Base-by-base conservation (phyloP, 116 monocot species). In the Dioscorea cayenensis region DNA sequence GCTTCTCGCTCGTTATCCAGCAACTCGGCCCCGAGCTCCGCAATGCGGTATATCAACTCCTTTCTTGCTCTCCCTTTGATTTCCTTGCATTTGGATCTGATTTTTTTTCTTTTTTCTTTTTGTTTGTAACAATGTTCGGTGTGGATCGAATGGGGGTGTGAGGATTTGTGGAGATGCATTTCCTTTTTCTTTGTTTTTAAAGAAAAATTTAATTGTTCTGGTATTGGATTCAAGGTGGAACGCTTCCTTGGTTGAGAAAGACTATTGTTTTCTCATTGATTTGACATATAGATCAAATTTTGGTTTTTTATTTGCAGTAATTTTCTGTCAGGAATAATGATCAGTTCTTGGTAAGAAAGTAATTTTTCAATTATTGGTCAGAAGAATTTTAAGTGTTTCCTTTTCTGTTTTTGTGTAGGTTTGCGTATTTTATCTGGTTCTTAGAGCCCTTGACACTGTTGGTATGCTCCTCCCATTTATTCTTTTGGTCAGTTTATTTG, bases 1-100 rank as follows among this genome's bases (percentile, higher is more conserved):
- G 95, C 83, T 95, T 95, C 81, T 83, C 92, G 36, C 81, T 95
- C 76, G 95, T 95, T 71, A 95, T 95, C 72, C 87, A 92, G 81
- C 95, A 95, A 70, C 92, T 95, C 65, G 70, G 61, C 19, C 71
- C 85, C 52, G 79, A 89, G 18, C 95, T 95, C 69, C 92, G 95
- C 67, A 87, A 95, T 77, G 95, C 95, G 3, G 95, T 91, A 84
- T 63, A 73, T 16, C 67, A 13, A 14, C 12, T 20, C n/a, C 13
- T 50, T 28, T 38, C 17, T 51, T 60, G 27, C 2, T 61, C 20
- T 48, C 49, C 49, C 23, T 68, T 68, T 36, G 11, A 35, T 35
- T 22, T 68, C 7, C 23, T 25, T 28, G 48, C 19, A 55, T 27
- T 69, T 69, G 6, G 22, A 12, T 21, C 28, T 17, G 14, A 2